Evolutionary conservation across 2,329 filamentous ascomycete genomes (phyloP), one percentile per base, ranked within the genome.

Genomic region (Ophiostoma angusticollis): DNA sequence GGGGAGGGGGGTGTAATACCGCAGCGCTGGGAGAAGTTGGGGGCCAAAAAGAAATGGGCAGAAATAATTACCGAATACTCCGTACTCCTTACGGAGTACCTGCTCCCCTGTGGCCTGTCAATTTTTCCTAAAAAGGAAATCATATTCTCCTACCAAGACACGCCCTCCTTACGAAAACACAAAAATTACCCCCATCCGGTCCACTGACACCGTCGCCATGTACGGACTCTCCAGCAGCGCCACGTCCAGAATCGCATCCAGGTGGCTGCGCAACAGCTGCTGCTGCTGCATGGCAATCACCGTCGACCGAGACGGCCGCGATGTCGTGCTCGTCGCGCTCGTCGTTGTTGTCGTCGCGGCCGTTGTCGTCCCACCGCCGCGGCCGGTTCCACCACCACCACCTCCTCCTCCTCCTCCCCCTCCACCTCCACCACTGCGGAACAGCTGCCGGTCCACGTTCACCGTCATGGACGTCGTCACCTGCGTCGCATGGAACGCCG

Each of bases 231-330:
- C 85, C 49, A 98, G 59, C 53, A 96, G 63, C n/a, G 81, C 81
- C 49, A 95, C 78, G 60, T 96, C 89, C 52, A 83, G 72, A 43
- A 98, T 78, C 4, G 78, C 78, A 60, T 98, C 91, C 51, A 95
- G 59, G 60, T 98, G 91, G 42, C 80, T 84, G 55, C 78, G 81
- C 41, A 96, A 62, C 49, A 98, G 58, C 58, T 85, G 77, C 57
- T 93, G 84, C 56, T 95, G 87, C 60, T 93, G 83, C 47, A 82
- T 64, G 45, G 81, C 87, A 46, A 95, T 91, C 21, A 95, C 80
- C 11, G 85, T 89, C 45, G 80, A 81, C 47, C 85, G 72, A 2
- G 82, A 72, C 32, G 78, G 72, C 49, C 72, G 57, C 41, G 31
- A 49, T 45, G 48, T 24, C 44, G 53, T 52, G 32, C 50, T 53